Base-by-base conservation (phyloP, 1,139 yeast genomes). In the Debaryomyces udenii region DNA sequence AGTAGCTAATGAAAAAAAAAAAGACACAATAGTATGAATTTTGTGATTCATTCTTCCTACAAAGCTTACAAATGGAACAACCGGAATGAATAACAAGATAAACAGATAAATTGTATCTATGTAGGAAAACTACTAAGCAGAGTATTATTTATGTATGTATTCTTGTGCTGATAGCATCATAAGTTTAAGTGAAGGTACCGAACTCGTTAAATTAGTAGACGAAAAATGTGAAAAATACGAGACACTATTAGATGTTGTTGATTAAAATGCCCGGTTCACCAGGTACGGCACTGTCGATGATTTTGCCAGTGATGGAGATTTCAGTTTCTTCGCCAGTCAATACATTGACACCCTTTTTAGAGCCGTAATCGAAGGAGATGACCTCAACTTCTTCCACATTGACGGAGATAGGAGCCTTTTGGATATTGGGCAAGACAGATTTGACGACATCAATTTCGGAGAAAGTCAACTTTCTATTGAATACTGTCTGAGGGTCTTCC, bases 191-290 rank as follows among this genome's bases (percentile, higher is more conserved):
- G n/a, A n/a, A n/a, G n/a, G n/a, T 20, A 20, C 7, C 22, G 22
- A 20, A 20, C 7, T 20, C 22, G 22, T 7, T 20, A 20, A 20
- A 7, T 7, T 20, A 20, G 7, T 20, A 7, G 22, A 20, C 22
- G 7, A 14, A 6, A 28, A 28, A 14, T 5, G 15, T 13, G 6
- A 10, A 15, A 11, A 24, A 24, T 26, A 17, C n/a, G 17, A 27
- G 29, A 5, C 22, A 20, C 22, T 20, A 20, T 38, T 62, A 62
- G 36, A 79, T 60, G 59, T 91, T 91, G 54, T 70, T 78, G 54
- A 93, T 76, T 52, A 81, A 65, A 55, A 93, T 81, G 57, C 96
- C 96, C 32, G 99, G 99, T 55, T 80, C 78, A 47, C 99, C 99
- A 39, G 99, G 99, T 46, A 87, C 83, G 27, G 99, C 94, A 49